phyloP scores from a whole-genome alignment of 495 filamentous ascomycete species.

The Extremus antarcticus region DNA sequence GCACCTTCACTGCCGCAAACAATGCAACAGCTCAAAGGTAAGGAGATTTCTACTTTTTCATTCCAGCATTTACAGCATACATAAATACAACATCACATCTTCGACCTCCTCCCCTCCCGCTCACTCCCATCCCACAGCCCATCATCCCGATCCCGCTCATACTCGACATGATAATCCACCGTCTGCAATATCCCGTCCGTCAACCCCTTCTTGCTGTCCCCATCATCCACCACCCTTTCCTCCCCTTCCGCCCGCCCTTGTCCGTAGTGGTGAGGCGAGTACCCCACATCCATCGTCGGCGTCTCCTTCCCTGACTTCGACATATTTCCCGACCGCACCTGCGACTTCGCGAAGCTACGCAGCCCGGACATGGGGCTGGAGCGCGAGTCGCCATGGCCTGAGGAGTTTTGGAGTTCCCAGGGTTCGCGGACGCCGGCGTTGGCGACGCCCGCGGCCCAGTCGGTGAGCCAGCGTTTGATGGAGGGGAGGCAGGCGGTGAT shows the following conservation, averaged over 20 bases:
- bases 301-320: background rate
- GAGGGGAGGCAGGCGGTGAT: conserved; percentile 6
- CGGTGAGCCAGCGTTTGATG: conserved; percentile 6
- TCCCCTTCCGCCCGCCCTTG: background rate
- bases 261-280: background rate
- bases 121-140: no score
- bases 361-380: background rate
- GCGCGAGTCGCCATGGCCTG: background rate
- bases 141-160: background rate
- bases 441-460: background rate
- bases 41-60: no score
- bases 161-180: conserved; percentile 3
- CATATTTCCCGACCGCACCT: background rate
- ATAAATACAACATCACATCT: no score
- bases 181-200: conserved; percentile 3
- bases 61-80: no score
- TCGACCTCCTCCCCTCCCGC: no score
- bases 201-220: conserved; percentile 2
- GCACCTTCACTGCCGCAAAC: no score
- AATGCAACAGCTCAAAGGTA: no score
- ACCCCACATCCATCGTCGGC: background rate
- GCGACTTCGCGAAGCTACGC: background rate
- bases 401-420: background rate
- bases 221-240: background rate
- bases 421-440: background rate